Base-by-base conservation (phyloP, 75 land plant genomes). In the Larix kaempferi region DNA sequence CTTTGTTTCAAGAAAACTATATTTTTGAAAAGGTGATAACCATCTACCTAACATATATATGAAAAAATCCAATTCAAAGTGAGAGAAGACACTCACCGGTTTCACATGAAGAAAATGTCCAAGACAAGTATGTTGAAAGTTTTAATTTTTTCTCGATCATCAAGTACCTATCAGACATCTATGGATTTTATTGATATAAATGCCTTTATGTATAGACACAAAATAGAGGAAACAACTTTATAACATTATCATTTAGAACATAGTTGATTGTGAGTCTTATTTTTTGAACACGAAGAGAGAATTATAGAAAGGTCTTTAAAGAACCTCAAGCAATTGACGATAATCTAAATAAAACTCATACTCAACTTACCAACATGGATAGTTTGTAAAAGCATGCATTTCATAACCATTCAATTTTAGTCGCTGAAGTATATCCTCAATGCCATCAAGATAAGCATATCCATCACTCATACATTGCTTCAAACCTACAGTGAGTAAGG, bases 301-400 rank as follows among this genome's bases (percentile, higher is more conserved):
- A 21, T 35, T 35, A 6, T 17, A 16, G 6, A 65, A 65, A 65
- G 8, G 16, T 65, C 52, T 69, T 69, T 41, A 35, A 41, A n/a
- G 13, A 69, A 15, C 13, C 12, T 69, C n/a, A 67, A 29, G 44
- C 39, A 67, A 3, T 67, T 41, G 4, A 69, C 41, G 2, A 3
- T 69, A 16, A 44, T 37, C 23, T 69, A 5, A 69, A 39, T 41
- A n/a, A 35, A 69, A 69, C 52, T 69, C 25, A 35, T 39, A 69
- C 52, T 69, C 25, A 49, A 59, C 73, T 65, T 82, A 95, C 99
- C 99, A 97, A 66, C 81, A 78, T 56, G 99, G 99, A 75, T 94
- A 97, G 78, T 97, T 97, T 77, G 95, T 89, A 77, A 89, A 94
- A 35, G 98, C 95, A 89, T 97, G 99, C 80, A 97, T 88, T 74